Evolutionary conservation across 495 filamentous ascomycete genomes (phyloP).

Genomic region (Penicillium manginii): DNA sequence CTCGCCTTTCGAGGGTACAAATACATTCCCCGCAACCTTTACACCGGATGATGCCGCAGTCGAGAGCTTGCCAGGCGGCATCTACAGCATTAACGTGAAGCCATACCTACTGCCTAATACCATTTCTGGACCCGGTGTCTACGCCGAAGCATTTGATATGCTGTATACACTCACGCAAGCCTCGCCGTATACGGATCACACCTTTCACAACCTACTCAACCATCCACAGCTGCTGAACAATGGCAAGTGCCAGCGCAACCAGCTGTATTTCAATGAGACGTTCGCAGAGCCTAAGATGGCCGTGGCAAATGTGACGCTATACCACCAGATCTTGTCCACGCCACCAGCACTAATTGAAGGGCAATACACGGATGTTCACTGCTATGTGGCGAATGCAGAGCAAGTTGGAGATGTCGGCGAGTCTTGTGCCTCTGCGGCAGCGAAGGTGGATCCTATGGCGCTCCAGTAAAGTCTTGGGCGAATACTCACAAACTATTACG

Average conservation of each 20-base stretch:
- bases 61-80: background rate
- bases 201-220: background rate
- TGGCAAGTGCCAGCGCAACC: background rate
- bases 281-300: background rate
- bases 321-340: background rate
- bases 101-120: background rate
- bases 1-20: background rate
- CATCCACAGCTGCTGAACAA: background rate
- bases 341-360: background rate
- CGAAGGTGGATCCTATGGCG: background rate
- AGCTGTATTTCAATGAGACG: background rate
- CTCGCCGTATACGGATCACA: background rate
- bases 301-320: background rate
- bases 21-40: background rate
- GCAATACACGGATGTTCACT: background rate
- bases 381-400: background rate
- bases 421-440: background rate
- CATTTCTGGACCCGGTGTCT: background rate
- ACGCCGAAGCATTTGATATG: background rate
- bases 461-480: background rate
- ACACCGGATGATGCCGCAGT: background rate
- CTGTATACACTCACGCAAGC: background rate
- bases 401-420: background rate
- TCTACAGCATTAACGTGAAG: background rate
- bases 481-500: too few relatives aligned